Evolutionary conservation across 2,329 filamentous ascomycete species (phyloP).

Genomic region (Alternaria infectoria): DNA sequence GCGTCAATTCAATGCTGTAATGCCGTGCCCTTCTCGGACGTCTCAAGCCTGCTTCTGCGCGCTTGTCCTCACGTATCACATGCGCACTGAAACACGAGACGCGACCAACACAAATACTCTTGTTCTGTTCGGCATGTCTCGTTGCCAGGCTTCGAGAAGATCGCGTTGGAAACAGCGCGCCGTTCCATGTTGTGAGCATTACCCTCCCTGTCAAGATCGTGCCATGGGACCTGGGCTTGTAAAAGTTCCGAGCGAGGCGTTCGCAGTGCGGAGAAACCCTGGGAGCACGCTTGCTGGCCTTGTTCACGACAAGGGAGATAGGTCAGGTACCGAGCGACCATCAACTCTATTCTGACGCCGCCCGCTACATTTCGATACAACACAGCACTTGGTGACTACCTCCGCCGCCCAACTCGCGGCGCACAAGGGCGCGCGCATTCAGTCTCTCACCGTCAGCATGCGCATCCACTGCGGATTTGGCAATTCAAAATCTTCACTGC

Average conservation of each 20-base stretch:
- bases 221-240: constrained; percentile 48
- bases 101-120: constrained; percentile 19
- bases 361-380: constrained; percentile 2
- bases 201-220: constrained; percentile 41
- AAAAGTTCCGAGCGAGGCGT: constrained; percentile 48
- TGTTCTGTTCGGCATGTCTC: constrained; percentile 1
- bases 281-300: constrained; percentile 42
- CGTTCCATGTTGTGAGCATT: constrained; percentile 26
- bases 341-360: constrained; percentile 47
- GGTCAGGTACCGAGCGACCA: constrained; percentile 44
- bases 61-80: constrained; percentile 17
- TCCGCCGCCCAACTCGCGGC: neutral
- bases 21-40: constrained; percentile 22
- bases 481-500: constrained; percentile 12
- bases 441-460: neutral
- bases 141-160: constrained; percentile 38
- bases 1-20: constrained; percentile 11
- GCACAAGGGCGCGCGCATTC: neutral
- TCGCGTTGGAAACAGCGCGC: constrained; percentile 30
- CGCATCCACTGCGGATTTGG: neutral
- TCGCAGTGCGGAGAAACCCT: constrained; percentile 49
- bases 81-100: constrained; percentile 35
- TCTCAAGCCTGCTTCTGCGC: constrained; percentile 28
- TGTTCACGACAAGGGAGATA: constrained; percentile 45
- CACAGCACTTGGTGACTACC: constrained; percentile 3